phyloP scores from a whole-genome alignment of 768 basidiomycete species.

The Auricularia sp. region DNA sequence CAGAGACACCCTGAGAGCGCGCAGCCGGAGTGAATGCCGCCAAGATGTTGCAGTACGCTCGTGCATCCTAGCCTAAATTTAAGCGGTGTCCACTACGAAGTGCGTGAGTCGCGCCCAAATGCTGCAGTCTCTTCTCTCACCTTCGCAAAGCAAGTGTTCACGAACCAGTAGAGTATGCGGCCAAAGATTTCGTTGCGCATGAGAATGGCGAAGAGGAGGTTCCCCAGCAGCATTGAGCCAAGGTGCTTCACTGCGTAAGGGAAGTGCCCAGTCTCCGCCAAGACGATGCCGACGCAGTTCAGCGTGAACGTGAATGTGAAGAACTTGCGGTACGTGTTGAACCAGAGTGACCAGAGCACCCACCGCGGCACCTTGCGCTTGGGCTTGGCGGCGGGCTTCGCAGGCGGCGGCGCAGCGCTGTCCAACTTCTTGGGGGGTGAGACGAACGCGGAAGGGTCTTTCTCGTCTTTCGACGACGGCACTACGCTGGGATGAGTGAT shows the following conservation, averaged over 20 bases:
- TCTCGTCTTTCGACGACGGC: conserved; percentile 22
- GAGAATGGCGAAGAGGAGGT: conserved; percentile 60
- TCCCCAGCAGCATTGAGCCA: conserved; percentile 65
- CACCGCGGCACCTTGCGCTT: conserved; percentile 53
- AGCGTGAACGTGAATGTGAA: conserved; percentile 51
- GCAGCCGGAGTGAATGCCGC: conserved; percentile 72
- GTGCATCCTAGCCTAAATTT: conserved; percentile 4
- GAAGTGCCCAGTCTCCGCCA: conserved; percentile 58
- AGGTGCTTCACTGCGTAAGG: conserved; percentile 55
- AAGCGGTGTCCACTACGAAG: conserved; percentile 56
- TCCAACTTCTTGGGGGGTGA: background rate
- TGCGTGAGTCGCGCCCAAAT: background rate
- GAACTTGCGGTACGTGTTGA: conserved; percentile 73
- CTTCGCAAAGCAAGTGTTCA: conserved; percentile 73
- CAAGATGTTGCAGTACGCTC: conserved; percentile 47
- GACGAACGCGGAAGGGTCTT: conserved; percentile 21
- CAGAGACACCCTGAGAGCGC: conserved; percentile 61
- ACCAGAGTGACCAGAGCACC: conserved; percentile 60
- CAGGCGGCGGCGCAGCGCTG: background rate
- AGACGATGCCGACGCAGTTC: conserved; percentile 49
- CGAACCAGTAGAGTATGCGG: conserved; percentile 57
- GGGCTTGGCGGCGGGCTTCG: conserved; percentile 32
- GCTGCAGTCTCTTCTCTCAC: conserved; percentile 20
- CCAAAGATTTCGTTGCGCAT: conserved; percentile 79
- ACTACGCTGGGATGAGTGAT: conserved; percentile 10